phyloP scores from a whole-genome alignment of 345 rosid species.

The Eutrema heterophyllum region DNA sequence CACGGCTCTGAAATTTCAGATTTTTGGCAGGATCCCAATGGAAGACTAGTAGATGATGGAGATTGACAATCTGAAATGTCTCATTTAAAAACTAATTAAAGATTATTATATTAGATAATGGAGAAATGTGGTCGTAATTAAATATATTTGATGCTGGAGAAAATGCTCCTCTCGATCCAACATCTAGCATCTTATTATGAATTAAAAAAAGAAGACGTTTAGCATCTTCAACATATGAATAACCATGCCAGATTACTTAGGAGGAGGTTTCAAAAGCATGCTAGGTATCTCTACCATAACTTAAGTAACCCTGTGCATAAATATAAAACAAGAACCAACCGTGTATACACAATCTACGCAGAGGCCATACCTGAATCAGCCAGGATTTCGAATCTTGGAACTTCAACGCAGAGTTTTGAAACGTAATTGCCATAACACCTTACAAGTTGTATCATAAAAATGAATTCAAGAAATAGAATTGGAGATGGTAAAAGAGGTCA shows the following conservation, averaged over 20 bases:
- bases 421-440: slow-evolving; percentile 42
- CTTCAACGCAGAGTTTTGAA: slow-evolving; percentile 39
- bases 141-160: slow-evolving; percentile 5
- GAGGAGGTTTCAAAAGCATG: not conserved
- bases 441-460: slow-evolving; percentile 2
- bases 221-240: not conserved
- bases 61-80: not conserved
- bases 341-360: not conserved
- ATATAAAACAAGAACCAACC: not conserved
- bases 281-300: not conserved
- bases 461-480: not conserved
- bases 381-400: slow-evolving; percentile 45
- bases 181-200: not conserved
- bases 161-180: not conserved
- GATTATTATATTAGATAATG: slow-evolving; percentile 16
- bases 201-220: not conserved
- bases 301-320: not conserved
- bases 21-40: not conserved
- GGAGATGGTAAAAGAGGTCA: not conserved
- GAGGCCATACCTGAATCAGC: slow-evolving; percentile 50
- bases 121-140: not conserved
- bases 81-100: not conserved
- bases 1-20: not conserved
- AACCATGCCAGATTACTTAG: not conserved
- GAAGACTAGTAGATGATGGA: slow-evolving; percentile 4